A percentile compares a stretch with the other conserved stretches of the same genome.
Conservation (phyloP, 139 green algal genomes). For the Tetraselmis striata region DNA sequence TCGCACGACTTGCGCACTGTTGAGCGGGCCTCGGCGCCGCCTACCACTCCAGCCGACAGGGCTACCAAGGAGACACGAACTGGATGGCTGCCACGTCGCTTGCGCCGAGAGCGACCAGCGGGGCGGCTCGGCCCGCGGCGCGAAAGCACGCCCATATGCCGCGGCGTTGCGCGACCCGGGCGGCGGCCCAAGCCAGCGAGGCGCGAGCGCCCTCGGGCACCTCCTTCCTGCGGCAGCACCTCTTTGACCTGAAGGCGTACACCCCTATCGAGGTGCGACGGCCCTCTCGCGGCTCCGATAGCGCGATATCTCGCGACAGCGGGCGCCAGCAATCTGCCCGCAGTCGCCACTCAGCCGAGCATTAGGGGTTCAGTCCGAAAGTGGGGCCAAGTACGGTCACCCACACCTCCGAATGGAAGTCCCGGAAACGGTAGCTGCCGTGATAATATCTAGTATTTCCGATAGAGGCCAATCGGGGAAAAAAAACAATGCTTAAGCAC, state of each 20-base stretch:
- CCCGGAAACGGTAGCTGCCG: no score
- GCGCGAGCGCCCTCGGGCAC: not conserved
- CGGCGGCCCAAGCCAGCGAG: not conserved
- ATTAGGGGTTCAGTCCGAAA: no score
- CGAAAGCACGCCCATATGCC: no score
- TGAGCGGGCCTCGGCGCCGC: no score
- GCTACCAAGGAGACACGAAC: not conserved
- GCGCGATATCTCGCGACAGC: not conserved
- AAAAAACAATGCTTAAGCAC: no score
- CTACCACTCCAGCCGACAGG: no score
- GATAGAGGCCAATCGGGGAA: no score
- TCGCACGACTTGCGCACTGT: no score
- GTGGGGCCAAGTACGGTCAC: not conserved
- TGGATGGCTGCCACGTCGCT: not conserved
- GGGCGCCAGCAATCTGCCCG: not conserved
- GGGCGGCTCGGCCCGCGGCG: no score
- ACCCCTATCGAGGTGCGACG: conserved; percentile 84
- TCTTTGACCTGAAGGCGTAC: conserved; percentile 86
- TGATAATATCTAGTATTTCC: no score
- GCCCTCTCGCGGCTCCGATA: conserved; percentile 1
- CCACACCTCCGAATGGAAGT: not conserved
- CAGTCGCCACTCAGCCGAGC: no score
- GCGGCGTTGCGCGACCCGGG: not conserved
- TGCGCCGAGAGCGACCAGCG: not conserved
- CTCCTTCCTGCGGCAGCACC: conserved; percentile 82